These are phyloP conservation scores for Beauveria rudraprayagi DNA, from an alignment of 2,329 filamentous ascomycete genomes.

Conservation along the genomic window DNA sequence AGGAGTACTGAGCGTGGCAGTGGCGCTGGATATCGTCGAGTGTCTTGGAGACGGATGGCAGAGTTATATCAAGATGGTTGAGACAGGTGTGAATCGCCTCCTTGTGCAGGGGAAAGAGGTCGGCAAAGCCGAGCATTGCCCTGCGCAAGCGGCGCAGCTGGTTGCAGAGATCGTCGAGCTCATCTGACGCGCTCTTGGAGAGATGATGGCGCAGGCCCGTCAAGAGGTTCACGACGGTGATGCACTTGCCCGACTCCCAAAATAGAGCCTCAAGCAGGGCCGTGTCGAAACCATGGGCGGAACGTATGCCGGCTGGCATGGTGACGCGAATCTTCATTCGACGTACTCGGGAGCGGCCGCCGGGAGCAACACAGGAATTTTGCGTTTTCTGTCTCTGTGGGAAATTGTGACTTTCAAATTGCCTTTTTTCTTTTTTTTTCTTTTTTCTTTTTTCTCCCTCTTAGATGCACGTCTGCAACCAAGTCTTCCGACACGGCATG, in stretches of 20 bases:
- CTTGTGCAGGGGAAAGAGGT: constrained; percentile 5
- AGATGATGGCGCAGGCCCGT: not conserved
- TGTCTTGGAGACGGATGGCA: not conserved
- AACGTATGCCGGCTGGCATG: not conserved
- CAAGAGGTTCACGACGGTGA: not conserved
- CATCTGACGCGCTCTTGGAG: not conserved
- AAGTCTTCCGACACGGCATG: not conserved
- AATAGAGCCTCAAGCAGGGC: constrained; percentile 1
- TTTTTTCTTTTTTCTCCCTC: not conserved
- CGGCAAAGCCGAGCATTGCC: constrained; percentile 7
- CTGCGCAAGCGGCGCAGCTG: not conserved
- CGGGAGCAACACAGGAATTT: not conserved
- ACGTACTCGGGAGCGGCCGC: not conserved
- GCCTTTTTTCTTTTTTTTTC: not conserved
- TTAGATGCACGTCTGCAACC: not conserved
- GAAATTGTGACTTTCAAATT: not conserved
- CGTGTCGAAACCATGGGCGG: not conserved
- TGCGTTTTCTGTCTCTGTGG: not conserved
- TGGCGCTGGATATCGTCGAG: not conserved
- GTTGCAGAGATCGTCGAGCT: not conserved
- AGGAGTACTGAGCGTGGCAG: not conserved
- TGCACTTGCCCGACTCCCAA: constrained; percentile 6
- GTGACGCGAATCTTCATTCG: constrained; percentile 2
- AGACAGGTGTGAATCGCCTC: not conserved
- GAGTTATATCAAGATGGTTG: constrained; percentile 5